Base-by-base conservation (phyloP, 345 rosid species). In the Theobroma cacao region DNA sequence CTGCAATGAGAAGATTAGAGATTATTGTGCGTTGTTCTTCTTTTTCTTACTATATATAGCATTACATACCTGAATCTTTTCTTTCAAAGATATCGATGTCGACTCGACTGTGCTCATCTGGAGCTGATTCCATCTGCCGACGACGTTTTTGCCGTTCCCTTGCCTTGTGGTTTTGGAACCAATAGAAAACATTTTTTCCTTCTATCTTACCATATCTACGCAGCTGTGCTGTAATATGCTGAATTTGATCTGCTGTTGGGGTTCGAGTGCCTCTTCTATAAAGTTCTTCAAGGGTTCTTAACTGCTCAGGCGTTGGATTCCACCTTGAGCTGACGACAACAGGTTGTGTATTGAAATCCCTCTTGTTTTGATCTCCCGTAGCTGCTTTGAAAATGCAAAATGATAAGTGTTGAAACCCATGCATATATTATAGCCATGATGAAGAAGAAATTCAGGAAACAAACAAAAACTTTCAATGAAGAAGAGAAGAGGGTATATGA, bases 111-210 rank as follows among this genome's bases (percentile, higher is more conserved):
- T 58, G 76, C 2, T 86, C 84, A 47, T 82, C 83, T 14, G 52
- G 72, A 18, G 72, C 60, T 45, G 87, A 88, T 77, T 96, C 98
- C 95, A 92, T 86, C 78, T 93, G 93, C 56, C 97, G 92, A 56
- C 98, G 90, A 1, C 95, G 91, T 80, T 91, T 92, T 70, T 89
- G 97, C 24, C 98, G 86, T 53, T 94, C 98, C 38, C 99, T 87
- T 7, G 99, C 98, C 88, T 95, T 95, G 82, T 95, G 99, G 79
- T 95, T 95, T 78, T 95, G 99, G 68, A 95, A 95, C 99, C 99
- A 95, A 84, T 95, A 95, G 80, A 95, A 95, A 31, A 95, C 98
- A 70, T 95, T 95, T 81, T 95, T 95, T 41, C 99, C 99, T 90
- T 95, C 99, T 10, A 95, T 95, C 87, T 91, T 95, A 0, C 99